These are phyloP conservation scores for Inga leiocalycina DNA, from an alignment of 306 rosid genomes.

Conservation along the genomic window DNA sequence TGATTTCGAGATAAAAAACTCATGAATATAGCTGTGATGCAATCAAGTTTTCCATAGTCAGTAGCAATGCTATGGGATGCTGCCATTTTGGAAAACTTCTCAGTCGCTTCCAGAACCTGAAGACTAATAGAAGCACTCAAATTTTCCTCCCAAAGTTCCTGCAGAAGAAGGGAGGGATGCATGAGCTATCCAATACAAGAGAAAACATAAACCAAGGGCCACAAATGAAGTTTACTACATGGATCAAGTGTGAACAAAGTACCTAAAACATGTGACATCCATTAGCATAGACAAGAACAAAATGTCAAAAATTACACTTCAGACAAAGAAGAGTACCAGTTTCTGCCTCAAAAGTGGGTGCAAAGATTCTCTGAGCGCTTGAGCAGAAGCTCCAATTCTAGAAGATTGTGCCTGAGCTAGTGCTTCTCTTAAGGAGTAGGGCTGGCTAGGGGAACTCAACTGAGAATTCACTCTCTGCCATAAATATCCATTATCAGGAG, in stretches of 20 bases:
- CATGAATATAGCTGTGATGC: slow-evolving; percentile 83
- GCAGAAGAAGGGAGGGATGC: slow-evolving; percentile 33
- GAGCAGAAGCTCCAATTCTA: slow-evolving; percentile 98
- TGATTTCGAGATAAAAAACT: slow-evolving; percentile 94
- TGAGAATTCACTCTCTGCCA: slow-evolving; percentile 99
- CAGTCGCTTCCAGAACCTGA: slow-evolving; percentile 89
- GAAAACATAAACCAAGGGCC: background rate
- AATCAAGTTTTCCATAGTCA: slow-evolving; percentile 94
- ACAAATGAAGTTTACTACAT: background rate
- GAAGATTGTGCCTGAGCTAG: slow-evolving; percentile 99
- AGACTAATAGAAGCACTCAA: slow-evolving; percentile 94
- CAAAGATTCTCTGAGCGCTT: slow-evolving; percentile 95
- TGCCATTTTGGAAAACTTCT: slow-evolving; percentile 82
- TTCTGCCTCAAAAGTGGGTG: slow-evolving; percentile 97
- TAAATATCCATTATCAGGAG: slow-evolving; percentile 87
- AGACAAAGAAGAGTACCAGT: slow-evolving; percentile 56
- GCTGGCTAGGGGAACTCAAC: slow-evolving; percentile 97
- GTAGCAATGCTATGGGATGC: slow-evolving; percentile 85
- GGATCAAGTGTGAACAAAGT: background rate
- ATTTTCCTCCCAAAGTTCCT: slow-evolving; percentile 99
- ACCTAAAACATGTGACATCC: background rate
- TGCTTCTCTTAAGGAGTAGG: slow-evolving; percentile 98
- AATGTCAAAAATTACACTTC: background rate
- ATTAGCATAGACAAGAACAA: background rate
- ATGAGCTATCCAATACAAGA: slow-evolving; percentile 14